These are phyloP conservation scores for Arthrocladium fulminans DNA, from an alignment of 2,329 filamentous ascomycete genomes.

Conservation along the genomic window DNA sequence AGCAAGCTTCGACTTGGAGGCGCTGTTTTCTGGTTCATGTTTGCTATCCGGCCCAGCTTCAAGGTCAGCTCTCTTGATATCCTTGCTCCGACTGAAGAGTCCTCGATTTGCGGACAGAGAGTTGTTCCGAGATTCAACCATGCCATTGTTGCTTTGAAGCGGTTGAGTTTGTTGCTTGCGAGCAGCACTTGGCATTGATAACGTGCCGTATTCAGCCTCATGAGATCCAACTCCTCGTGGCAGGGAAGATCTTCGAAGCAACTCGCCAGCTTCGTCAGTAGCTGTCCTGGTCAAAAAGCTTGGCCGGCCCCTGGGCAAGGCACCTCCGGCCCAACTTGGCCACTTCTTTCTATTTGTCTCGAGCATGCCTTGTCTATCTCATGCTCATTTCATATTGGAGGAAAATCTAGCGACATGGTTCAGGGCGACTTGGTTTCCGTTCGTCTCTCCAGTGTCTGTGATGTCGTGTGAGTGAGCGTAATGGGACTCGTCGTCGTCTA, in stretches of 20 bases:
- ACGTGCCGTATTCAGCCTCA: neutral
- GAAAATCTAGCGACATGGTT: neutral
- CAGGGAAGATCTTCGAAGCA: conserved; percentile 32
- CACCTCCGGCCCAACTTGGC: conserved; percentile 17
- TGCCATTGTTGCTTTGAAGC: neutral
- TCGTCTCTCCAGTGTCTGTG: too few relatives aligned
- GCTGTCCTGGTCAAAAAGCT: conserved; percentile 40
- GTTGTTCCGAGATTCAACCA: neutral
- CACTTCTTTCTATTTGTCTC: conserved; percentile 15
- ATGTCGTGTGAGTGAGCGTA: too few relatives aligned
- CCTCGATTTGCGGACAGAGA: neutral
- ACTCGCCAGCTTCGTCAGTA: conserved; percentile 36
- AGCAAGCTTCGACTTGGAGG: conserved; percentile 26
- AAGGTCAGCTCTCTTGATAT: conserved; percentile 11
- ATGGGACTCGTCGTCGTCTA: too few relatives aligned
- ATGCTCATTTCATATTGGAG: neutral
- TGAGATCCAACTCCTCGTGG: conserved; percentile 7
- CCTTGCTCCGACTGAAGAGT: neutral
- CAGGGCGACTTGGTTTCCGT: too few relatives aligned
- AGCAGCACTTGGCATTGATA: neutral
- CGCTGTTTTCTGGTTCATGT: conserved; percentile 14
- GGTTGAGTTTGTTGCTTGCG: neutral
- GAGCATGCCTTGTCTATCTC: conserved; percentile 12
- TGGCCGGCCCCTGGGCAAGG: conserved; percentile 25
- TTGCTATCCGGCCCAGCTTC: neutral